These are phyloP conservation scores for Scleroderma bovista DNA, from an alignment of 768 basidiomycete genomes.

Conservation along the genomic window DNA sequence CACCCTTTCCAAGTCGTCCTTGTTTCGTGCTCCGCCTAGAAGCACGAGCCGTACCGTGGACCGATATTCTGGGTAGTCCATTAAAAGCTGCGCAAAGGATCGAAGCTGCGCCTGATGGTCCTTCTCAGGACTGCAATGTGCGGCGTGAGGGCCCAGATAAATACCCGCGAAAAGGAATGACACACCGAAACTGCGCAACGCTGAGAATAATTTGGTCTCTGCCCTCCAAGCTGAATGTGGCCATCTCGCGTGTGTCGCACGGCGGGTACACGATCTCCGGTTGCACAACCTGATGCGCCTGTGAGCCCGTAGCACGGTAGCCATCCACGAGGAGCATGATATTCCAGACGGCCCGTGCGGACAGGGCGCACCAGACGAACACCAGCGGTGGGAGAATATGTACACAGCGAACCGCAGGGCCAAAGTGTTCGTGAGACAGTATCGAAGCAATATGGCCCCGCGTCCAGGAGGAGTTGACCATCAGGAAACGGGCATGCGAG, in stretches of 20 bases:
- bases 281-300: not conserved
- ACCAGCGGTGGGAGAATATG: conserved; percentile 40
- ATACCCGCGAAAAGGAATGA: not conserved
- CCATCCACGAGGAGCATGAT: conserved; percentile 1
- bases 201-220: conserved; percentile 72
- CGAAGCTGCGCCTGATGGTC: conserved; percentile 78
- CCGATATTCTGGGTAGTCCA: conserved; percentile 53
- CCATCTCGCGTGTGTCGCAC: conserved; percentile 78
- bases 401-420: conserved; percentile 42
- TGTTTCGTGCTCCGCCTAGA: conserved; percentile 83
- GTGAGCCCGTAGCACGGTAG: not conserved
- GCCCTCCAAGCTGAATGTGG: conserved; percentile 43
- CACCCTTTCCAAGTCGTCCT: conserved; percentile 66
- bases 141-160: not conserved
- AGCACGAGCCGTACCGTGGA: conserved; percentile 56
- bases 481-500: conserved; percentile 59
- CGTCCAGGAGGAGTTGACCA: conserved; percentile 97
- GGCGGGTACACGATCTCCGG: conserved; percentile 77
- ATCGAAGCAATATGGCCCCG: conserved; percentile 76
- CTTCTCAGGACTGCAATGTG: conserved; percentile 75
- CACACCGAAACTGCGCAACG: conserved; percentile 88
- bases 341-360: not conserved
- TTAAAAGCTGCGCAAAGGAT: conserved; percentile 59
- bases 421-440: conserved; percentile 44
- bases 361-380: conserved; percentile 25